Conservation (phyloP, 2,329 filamentous ascomycete species). For the Pyrenochaeta sp. region DNA sequence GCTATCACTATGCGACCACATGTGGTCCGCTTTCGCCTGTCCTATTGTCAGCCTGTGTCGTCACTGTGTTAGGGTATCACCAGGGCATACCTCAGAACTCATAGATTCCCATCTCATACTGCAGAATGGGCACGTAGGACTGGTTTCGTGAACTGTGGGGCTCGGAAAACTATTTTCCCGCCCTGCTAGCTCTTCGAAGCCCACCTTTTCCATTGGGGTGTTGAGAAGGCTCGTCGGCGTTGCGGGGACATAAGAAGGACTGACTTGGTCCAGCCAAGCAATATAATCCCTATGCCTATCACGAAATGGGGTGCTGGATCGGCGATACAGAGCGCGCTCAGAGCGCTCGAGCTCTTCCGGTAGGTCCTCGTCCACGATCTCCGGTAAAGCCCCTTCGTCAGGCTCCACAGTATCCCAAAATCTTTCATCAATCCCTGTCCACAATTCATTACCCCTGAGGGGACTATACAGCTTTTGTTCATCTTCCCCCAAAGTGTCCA, state of each 20-base stretch:
- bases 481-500: conserved; percentile 14
- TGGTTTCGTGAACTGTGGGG: background rate
- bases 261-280: background rate
- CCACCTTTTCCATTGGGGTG: background rate
- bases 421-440: conserved; percentile 35
- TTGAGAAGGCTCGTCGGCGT: background rate
- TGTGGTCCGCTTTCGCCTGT: background rate
- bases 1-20: background rate
- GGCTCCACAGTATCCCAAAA: conserved; percentile 32
- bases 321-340: background rate
- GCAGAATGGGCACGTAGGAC: background rate
- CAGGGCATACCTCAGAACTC: background rate
- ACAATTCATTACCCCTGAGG: conserved; percentile 32
- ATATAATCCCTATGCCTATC: background rate
- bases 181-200: too few species aligned
- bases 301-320: background rate
- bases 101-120: background rate
- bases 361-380: background rate
- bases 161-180: background rate
- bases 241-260: background rate
- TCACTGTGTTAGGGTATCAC: background rate
- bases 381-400: background rate
- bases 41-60: background rate
- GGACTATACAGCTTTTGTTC: conserved; percentile 4
- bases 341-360: background rate